Percentiles rank a stretch among this genome's conserved stretches.
Conservation (phyloP, 2,329 filamentous ascomycete species). For the Monosporascus cannonballus region DNA sequence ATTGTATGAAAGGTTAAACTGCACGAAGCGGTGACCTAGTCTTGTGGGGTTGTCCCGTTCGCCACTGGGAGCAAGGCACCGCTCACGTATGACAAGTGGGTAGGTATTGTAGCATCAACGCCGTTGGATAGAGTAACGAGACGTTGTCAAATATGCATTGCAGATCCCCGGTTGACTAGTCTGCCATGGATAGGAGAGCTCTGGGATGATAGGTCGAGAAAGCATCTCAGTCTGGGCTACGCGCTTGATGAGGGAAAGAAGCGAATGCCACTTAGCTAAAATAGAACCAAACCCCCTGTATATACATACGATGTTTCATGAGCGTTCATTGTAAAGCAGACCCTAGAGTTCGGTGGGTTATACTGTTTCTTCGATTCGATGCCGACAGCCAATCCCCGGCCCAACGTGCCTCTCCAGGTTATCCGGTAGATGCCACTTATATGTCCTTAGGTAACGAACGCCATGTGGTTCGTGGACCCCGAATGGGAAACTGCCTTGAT, state of each 20-base stretch:
- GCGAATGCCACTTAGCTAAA: not conserved
- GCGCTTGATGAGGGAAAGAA: not conserved
- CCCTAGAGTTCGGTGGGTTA: not conserved
- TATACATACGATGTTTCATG: not conserved
- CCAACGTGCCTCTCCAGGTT: not conserved
- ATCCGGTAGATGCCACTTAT: not conserved
- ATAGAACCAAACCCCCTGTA: not conserved
- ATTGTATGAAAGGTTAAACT: not conserved
- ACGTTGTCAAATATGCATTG: not conserved
- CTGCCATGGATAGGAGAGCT: too few species aligned
- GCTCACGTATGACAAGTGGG: too few species aligned
- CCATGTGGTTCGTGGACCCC: not conserved
- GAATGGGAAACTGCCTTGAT: too few species aligned
- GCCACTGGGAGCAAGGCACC: too few species aligned
- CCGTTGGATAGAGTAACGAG: not conserved
- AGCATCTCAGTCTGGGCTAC: not conserved
- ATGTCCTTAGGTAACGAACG: not conserved
- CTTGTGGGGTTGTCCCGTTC: too few species aligned
- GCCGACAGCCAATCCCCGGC: not conserved
- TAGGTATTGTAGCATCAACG: too few species aligned
- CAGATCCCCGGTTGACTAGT: not conserved
- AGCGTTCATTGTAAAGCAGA: not conserved
- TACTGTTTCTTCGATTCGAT: not conserved
- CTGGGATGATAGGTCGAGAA: not conserved
- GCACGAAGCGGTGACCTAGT: too few species aligned